Percentiles rank a stretch among this genome's conserved stretches.
phyloP scores from a whole-genome alignment of 1,284 basidiomycete genomes.

The Rhizoctonia solani region DNA sequence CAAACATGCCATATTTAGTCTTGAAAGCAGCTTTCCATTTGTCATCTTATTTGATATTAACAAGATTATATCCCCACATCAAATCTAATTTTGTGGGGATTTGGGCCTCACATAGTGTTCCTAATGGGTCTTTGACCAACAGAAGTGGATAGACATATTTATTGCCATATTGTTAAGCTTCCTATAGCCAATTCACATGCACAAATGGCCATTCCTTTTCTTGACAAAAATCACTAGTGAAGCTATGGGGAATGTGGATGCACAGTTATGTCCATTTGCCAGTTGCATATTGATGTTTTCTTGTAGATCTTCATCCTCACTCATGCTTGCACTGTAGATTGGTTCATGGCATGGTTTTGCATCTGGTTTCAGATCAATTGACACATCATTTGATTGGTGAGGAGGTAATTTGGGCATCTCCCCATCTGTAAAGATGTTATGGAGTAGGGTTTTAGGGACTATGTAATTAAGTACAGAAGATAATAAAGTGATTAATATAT shows the following conservation, averaged over 20 bases:
- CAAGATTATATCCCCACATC: constrained; percentile 43
- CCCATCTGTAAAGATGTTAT: constrained; percentile 34
- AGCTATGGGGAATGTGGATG: constrained; percentile 45
- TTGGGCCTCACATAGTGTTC: constrained; percentile 40
- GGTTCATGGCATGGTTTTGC: constrained; percentile 15
- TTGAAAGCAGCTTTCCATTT: constrained; percentile 49
- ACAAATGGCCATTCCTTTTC: constrained; percentile 47
- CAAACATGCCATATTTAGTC: constrained; percentile 47
- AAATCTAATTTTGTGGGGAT: constrained; percentile 46
- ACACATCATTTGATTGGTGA: constrained; percentile 35
- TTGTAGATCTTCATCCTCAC: background rate
- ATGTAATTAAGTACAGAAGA: too few relatives aligned
- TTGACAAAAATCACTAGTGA: constrained; percentile 54
- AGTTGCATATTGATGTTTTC: constrained; percentile 22
- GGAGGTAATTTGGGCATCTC: constrained; percentile 32
- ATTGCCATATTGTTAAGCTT: constrained; percentile 48
- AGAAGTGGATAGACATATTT: constrained; percentile 42
- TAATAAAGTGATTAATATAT: too few relatives aligned
- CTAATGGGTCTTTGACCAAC: constrained; percentile 40
- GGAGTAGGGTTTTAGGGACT: constrained; percentile 36
- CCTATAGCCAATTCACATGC: constrained; percentile 52
- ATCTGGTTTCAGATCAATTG: constrained; percentile 32
- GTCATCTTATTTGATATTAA: constrained; percentile 42
- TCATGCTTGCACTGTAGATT: constrained; percentile 9
- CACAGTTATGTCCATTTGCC: constrained; percentile 41